Percentiles rank a stretch among this genome's conserved stretches.
phyloP scores from a whole-genome alignment of 2,329 filamentous ascomycete genomes.

The Fusarium multiceps region DNA sequence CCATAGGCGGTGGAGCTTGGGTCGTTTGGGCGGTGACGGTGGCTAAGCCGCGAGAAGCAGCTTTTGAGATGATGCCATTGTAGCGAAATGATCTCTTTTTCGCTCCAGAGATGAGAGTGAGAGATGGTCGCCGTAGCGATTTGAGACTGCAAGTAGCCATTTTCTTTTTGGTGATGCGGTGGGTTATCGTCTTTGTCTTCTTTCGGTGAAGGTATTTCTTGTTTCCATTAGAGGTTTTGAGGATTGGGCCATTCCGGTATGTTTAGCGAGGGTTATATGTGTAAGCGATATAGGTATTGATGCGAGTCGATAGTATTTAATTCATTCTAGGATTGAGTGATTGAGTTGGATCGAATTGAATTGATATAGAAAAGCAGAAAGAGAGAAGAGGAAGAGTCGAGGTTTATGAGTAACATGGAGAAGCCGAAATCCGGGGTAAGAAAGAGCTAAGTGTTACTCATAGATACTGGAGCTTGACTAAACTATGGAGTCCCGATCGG shows the following conservation, averaged over 20 bases:
- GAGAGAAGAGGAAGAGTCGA: background rate
- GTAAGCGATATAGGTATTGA: background rate
- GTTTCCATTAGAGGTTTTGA: slow-evolving; percentile 14
- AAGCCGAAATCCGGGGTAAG: slow-evolving; percentile 32
- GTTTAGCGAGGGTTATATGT: background rate
- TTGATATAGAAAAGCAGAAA: background rate
- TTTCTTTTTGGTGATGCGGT: background rate
- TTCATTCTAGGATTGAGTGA: slow-evolving; percentile 4
- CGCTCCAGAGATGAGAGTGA: slow-evolving; percentile 27
- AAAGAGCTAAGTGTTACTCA: slow-evolving; percentile 32
- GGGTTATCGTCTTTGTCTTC: slow-evolving; percentile 27
- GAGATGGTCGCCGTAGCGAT: slow-evolving; percentile 38
- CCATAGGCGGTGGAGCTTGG: slow-evolving; percentile 14
- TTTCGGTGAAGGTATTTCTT: slow-evolving; percentile 16
- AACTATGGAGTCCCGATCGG: background rate
- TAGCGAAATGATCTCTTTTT: slow-evolving; percentile 18
- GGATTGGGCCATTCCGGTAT: slow-evolving; percentile 22
- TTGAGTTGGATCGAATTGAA: background rate
- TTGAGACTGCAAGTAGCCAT: slow-evolving; percentile 39
- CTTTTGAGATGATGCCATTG: slow-evolving; percentile 28
- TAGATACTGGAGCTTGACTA: slow-evolving; percentile 18
- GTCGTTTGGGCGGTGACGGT: slow-evolving; percentile 30
- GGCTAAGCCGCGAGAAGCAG: slow-evolving; percentile 28
- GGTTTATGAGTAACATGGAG: slow-evolving; percentile 19
- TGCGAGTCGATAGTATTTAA: background rate